Conservation (phyloP, 1,284 basidiomycete species). For the Cryptococcus sp. region DNA sequence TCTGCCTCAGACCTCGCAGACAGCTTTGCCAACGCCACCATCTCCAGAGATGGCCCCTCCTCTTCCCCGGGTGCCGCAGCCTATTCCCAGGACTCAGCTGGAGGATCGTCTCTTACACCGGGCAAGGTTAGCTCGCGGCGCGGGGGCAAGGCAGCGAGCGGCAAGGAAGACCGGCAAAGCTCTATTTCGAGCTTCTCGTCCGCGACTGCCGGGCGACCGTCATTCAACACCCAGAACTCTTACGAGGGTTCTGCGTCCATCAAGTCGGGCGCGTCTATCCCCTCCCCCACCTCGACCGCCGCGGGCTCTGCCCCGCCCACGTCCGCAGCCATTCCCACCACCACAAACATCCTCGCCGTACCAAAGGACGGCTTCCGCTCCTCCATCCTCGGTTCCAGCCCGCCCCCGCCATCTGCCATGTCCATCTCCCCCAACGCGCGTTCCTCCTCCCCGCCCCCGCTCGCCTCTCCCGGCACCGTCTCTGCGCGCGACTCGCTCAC, state of each 20-base stretch:
- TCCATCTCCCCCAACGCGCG: constrained; percentile 20
- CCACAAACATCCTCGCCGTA: constrained; percentile 49
- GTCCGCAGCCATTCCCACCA: constrained; percentile 38
- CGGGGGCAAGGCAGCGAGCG: background rate
- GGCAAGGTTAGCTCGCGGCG: constrained; percentile 12
- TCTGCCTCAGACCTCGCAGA: constrained; percentile 45
- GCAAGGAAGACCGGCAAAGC: constrained; percentile 11
- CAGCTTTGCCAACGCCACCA: constrained; percentile 33
- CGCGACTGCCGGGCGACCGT: constrained; percentile 12
- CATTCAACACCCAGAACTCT: constrained; percentile 12
- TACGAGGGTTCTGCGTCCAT: constrained; percentile 17
- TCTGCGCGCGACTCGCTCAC: constrained; percentile 15
- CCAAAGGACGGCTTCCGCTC: constrained; percentile 16
- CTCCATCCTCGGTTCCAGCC: constrained; percentile 32
- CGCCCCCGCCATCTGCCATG: constrained; percentile 37
- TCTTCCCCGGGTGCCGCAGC: constrained; percentile 15
- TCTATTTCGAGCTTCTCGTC: constrained; percentile 25
- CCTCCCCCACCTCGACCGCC: constrained; percentile 14
- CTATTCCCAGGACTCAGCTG: constrained; percentile 21
- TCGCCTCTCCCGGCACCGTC: constrained; percentile 13
- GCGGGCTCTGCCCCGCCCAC: constrained; percentile 14
- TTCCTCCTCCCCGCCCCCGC: constrained; percentile 28
- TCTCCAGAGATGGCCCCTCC: constrained; percentile 14
- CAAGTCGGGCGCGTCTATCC: constrained; percentile 14
- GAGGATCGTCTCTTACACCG: constrained; percentile 16